phyloP scores from a whole-genome alignment of 2,329 filamentous ascomycete species.

The Fusarium miscanthi region DNA sequence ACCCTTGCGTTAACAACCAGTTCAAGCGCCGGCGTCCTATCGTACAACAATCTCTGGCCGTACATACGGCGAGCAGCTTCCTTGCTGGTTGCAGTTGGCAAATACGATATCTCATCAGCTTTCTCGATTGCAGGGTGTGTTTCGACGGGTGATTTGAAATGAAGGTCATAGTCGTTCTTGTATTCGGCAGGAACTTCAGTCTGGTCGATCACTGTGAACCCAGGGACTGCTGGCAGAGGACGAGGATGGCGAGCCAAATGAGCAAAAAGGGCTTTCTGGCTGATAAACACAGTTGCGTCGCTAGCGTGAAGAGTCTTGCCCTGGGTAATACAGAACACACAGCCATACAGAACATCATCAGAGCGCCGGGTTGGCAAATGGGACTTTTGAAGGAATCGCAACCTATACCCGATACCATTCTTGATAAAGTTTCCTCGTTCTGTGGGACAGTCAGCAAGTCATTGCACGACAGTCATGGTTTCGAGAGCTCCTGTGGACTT shows the following conservation, averaged over 20 bases:
- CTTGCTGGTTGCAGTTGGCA: conserved; percentile 59
- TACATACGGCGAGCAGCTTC: conserved; percentile 61
- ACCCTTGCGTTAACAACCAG: conserved; percentile 61
- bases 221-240: conserved; percentile 61
- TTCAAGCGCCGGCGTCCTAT: conserved; percentile 59
- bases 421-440: conserved; percentile 61
- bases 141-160: conserved; percentile 56
- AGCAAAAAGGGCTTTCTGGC: conserved; percentile 61
- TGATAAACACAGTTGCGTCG: conserved; percentile 68
- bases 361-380: conserved; percentile 62
- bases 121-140: conserved; percentile 57
- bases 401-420: conserved; percentile 60
- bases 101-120: conserved; percentile 51
- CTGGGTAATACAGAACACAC: conserved; percentile 63
- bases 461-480: neutral
- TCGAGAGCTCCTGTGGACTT: conserved; percentile 32
- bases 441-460: conserved; percentile 38
- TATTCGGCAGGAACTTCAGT: conserved; percentile 53
- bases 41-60: conserved; percentile 58
- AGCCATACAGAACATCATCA: conserved; percentile 66
- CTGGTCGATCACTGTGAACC: conserved; percentile 61
- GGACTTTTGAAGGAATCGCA: conserved; percentile 67
- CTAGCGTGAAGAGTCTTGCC: conserved; percentile 63
- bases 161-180: conserved; percentile 65
- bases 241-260: conserved; percentile 66